Evolutionary conservation across 2,329 filamentous ascomycete genomes (phyloP).

Genomic region (Mariannaea elegans): DNA sequence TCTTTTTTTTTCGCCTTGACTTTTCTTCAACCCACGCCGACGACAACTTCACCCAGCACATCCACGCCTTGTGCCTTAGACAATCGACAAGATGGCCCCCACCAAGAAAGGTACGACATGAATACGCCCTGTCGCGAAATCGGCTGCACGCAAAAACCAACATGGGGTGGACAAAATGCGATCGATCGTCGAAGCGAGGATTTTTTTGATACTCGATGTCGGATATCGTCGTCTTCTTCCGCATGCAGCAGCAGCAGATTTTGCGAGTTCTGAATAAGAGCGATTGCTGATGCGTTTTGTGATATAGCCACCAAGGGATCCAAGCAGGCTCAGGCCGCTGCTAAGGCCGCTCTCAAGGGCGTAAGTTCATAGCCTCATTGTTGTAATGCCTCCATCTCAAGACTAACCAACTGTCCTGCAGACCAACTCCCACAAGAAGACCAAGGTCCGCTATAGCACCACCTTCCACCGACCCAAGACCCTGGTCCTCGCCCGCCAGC

Average conservation of each 20-base stretch:
- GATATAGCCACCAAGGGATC: slow-evolving; percentile 68
- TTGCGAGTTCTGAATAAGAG: slow-evolving; percentile 77
- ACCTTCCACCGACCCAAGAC: slow-evolving; percentile 99
- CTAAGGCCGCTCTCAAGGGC: slow-evolving; percentile 95
- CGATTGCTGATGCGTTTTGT: slow-evolving; percentile 75
- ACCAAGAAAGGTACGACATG: slow-evolving; percentile 60
- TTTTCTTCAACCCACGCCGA: slow-evolving; percentile 30
- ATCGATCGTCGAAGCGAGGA: slow-evolving; percentile 26
- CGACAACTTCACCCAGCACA: slow-evolving; percentile 37
- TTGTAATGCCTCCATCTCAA: not conserved
- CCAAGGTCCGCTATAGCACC: slow-evolving; percentile 91
- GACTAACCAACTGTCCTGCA: slow-evolving; percentile 39
- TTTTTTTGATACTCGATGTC: slow-evolving; percentile 23
- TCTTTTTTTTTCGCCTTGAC: slow-evolving; percentile 23
- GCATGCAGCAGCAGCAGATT: slow-evolving; percentile 78
- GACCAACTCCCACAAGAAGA: slow-evolving; percentile 78
- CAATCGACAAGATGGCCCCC: slow-evolving; percentile 46
- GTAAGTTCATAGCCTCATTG: slow-evolving; percentile 66
- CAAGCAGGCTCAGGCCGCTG: slow-evolving; percentile 92
- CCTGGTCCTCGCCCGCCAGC: slow-evolving; percentile 85
- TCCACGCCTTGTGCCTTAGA: slow-evolving; percentile 38
- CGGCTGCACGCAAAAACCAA: slow-evolving; percentile 21
- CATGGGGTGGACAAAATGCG: slow-evolving; percentile 6
- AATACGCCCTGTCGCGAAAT: slow-evolving; percentile 29
- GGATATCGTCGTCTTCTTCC: slow-evolving; percentile 34